Conservation (phyloP, 2,329 filamentous ascomycete genomes). For the Dactylellina cionopaga region DNA sequence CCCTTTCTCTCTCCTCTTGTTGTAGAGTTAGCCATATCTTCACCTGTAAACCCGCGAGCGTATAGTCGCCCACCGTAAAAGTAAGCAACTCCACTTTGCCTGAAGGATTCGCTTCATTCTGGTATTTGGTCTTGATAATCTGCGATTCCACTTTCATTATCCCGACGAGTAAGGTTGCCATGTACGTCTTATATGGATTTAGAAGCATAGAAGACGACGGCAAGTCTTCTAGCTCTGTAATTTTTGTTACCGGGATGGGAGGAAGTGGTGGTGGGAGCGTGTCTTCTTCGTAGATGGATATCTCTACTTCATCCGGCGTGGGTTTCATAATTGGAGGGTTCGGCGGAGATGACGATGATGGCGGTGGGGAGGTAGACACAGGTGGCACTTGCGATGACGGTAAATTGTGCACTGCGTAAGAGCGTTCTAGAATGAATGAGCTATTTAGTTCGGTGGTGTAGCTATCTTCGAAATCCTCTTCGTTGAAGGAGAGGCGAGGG, state of each 20-base stretch:
- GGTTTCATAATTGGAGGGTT: neutral
- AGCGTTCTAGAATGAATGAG: constrained; percentile 14
- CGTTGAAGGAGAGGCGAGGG: constrained; percentile 20
- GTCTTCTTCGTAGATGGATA: constrained; percentile 20
- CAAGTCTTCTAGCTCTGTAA: constrained; percentile 31
- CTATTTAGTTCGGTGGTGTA: neutral
- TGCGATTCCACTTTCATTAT: constrained; percentile 33
- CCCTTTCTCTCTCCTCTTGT: neutral
- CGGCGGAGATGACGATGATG: neutral
- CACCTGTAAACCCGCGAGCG: constrained; percentile 14
- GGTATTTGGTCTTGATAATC: constrained; percentile 33
- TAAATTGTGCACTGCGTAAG: constrained; percentile 32
- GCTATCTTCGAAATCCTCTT: neutral
- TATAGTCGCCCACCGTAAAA: constrained; percentile 26
- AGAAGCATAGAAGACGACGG: neutral
- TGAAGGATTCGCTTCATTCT: constrained; percentile 26
- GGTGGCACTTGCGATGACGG: constrained; percentile 25
- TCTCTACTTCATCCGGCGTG: neutral
- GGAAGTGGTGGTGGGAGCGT: constrained; percentile 9
- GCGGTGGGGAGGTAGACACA: neutral
- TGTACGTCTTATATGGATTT: constrained; percentile 25
- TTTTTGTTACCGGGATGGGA: constrained; percentile 10
- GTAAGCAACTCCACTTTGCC: constrained; percentile 18
- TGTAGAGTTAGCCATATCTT: constrained; percentile 30
- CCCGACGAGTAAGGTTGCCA: constrained; percentile 8